A percentile compares a stretch with the other conserved stretches of the same genome.
Conservation (phyloP, 2,329 filamentous ascomycete genomes). For the Colletotrichum lentis region DNA sequence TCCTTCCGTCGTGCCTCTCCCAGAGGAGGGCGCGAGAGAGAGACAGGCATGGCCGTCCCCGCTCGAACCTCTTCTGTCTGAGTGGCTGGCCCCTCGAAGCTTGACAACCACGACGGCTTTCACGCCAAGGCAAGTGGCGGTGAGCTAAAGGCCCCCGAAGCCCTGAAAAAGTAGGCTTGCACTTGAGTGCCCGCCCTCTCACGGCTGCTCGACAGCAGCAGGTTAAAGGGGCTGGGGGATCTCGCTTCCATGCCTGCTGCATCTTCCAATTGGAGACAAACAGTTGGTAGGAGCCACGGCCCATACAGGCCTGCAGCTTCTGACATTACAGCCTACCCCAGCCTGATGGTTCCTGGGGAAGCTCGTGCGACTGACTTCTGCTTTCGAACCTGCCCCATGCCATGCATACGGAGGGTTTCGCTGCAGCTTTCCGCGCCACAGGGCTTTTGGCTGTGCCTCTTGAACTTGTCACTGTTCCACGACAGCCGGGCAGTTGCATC, state of each 20-base stretch:
- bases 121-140: constrained; percentile 37
- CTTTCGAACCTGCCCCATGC: constrained; percentile 20
- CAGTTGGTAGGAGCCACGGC: background rate
- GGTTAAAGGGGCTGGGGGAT: constrained; percentile 20
- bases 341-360: constrained; percentile 6
- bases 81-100: constrained; percentile 10
- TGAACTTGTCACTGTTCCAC: constrained; percentile 3
- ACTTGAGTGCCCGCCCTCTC: constrained; percentile 7
- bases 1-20: background rate
- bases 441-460: background rate
- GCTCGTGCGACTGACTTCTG: constrained; percentile 33
- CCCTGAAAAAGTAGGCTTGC: constrained; percentile 25
- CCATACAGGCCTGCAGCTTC: no score
- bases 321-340: constrained; percentile 1
- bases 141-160: constrained; percentile 27
- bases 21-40: no score
- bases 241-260: constrained; percentile 29
- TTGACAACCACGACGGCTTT: constrained; percentile 13
- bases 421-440: constrained; percentile 16
- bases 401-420: background rate
- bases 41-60: background rate
- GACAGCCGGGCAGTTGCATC: constrained; percentile 2
- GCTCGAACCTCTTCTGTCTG: constrained; percentile 9
- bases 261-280: constrained; percentile 14
- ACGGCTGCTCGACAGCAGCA: constrained; percentile 16